Evolutionary conservation across 176 grass and related monocot genomes (phyloP).

Genomic region (Melocanna baccifera): DNA sequence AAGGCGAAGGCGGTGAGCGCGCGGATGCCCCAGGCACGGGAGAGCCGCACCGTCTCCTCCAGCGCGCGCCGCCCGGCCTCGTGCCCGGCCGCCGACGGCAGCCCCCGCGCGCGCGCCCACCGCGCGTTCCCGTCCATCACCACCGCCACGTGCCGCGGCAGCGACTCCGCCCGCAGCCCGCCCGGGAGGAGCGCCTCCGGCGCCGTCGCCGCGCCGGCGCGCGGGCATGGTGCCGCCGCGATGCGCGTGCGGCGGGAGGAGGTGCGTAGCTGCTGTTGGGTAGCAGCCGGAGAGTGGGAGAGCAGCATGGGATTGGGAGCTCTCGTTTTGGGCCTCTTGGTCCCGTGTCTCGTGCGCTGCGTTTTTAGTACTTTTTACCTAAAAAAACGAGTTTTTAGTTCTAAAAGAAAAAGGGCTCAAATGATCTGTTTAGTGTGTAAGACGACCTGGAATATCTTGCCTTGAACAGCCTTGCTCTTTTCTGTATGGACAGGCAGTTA

Average conservation of each 20-base stretch:
- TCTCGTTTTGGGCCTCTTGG: background rate
- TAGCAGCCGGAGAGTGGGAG: constrained; percentile 11
- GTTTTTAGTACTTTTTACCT: no score
- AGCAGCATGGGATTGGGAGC: background rate
- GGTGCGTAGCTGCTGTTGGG: constrained; percentile 11
- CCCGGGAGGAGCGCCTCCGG: constrained; percentile 27
- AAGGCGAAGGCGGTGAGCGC: constrained; percentile 75
- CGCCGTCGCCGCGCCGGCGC: background rate
- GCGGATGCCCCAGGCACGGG: constrained; percentile 52
- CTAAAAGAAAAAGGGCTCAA: no score
- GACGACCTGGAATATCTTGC: background rate
- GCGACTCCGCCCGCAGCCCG: constrained; percentile 34
- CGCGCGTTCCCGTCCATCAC: constrained; percentile 86
- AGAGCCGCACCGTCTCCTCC: constrained; percentile 48
- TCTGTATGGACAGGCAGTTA: background rate
- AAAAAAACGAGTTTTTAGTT: no score
- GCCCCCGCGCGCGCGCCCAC: constrained; percentile 54
- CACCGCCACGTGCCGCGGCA: constrained; percentile 70
- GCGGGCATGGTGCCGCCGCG: constrained; percentile 12
- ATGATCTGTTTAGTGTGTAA: no score
- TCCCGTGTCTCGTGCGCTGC: background rate
- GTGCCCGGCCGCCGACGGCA: constrained; percentile 57
- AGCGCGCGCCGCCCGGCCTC: constrained; percentile 58
- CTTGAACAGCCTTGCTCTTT: background rate
- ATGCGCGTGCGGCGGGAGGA: constrained; percentile 7